phyloP scores from a whole-genome alignment of 768 basidiomycete genomes.

The Pisolithus microcarpus region DNA sequence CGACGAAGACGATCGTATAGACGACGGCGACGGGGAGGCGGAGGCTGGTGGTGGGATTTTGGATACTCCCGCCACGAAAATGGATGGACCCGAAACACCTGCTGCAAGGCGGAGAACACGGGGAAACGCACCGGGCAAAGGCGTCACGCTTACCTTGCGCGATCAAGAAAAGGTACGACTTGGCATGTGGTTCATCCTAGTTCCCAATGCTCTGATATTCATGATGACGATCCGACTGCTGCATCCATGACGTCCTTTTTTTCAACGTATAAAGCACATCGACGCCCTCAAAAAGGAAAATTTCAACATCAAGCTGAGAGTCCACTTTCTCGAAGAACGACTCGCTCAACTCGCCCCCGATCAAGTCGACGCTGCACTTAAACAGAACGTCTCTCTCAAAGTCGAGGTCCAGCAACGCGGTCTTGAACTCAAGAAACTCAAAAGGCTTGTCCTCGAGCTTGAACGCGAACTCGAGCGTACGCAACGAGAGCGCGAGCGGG shows the following conservation, averaged over 20 bases:
- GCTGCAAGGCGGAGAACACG: constrained; percentile 39
- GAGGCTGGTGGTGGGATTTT: constrained; percentile 40
- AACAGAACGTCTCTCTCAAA: constrained; percentile 90
- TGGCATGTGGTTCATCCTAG: not conserved
- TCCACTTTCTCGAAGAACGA: constrained; percentile 92
- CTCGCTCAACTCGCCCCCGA: constrained; percentile 85
- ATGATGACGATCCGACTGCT: not conserved
- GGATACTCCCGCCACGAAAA: constrained; percentile 48
- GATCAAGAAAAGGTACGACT: constrained; percentile 89
- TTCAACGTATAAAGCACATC: constrained; percentile 59
- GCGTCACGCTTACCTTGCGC: constrained; percentile 65
- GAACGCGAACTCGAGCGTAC: constrained; percentile 72
- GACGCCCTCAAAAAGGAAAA: constrained; percentile 96
- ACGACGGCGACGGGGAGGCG: constrained; percentile 25
- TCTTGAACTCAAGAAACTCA: constrained; percentile 86
- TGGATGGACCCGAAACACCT: constrained; percentile 48
- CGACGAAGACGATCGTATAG: constrained; percentile 31
- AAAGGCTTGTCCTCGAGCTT: constrained; percentile 79
- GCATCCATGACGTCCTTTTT: not conserved
- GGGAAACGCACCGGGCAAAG: constrained; percentile 22
- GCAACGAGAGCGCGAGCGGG: constrained; percentile 38
- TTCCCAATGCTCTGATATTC: too few species aligned
- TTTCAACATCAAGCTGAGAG: constrained; percentile 92
- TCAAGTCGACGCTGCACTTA: constrained; percentile 84
- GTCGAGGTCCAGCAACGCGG: constrained; percentile 86